Evolutionary conservation across 2,329 filamentous ascomycete species (phyloP), one percentile per base, ranked within the genome.

Genomic region (Venturia oleaginea): DNA sequence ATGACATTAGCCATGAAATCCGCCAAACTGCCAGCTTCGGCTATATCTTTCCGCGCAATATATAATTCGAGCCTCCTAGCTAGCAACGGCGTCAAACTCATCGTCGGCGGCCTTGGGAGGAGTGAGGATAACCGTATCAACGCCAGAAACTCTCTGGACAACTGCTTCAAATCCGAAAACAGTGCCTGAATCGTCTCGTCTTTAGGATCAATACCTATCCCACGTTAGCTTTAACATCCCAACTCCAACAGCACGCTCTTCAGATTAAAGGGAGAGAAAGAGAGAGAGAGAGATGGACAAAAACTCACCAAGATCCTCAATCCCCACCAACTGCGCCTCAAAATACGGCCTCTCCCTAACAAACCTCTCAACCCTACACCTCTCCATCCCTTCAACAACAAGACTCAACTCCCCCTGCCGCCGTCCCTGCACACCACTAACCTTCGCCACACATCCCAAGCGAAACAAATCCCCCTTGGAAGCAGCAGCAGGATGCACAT

Each of bases 1-100:
- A 96, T 85, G 30, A 97, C 84, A 72, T 96, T 96, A 46, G 91
- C 88, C 91, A 99, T 97, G 74, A 97, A 97, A 74, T 99, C 94
- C 7, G 94, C 93, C 11, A 99, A 81, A 10, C 86, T 79, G 2
- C 93, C 93, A 1, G 92, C 92, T 69, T 97, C 92, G 51, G 85
- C 81, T 61, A 94, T 75, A 66, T 91, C 87, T 73, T 94, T 95
- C 74, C 88, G 86, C 38, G 86, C 83, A 68, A 99, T 96, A 75
- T 91, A 94, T 63, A 92, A 78, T 71, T 97, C 92, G 54, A 99
- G 84, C 62, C 92, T 86, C 61, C 92, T 86, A 0, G 91, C 91
- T 62, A 97, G 83, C n/a, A 93, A 79, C 0, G 93, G 92, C 3
- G 92, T 92, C 19, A 97, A 78, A 4, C 85, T 82, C 27, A 84